Evolutionary conservation across 768 basidiomycete genomes (phyloP).

Genomic region (Ramaria sp.): DNA sequence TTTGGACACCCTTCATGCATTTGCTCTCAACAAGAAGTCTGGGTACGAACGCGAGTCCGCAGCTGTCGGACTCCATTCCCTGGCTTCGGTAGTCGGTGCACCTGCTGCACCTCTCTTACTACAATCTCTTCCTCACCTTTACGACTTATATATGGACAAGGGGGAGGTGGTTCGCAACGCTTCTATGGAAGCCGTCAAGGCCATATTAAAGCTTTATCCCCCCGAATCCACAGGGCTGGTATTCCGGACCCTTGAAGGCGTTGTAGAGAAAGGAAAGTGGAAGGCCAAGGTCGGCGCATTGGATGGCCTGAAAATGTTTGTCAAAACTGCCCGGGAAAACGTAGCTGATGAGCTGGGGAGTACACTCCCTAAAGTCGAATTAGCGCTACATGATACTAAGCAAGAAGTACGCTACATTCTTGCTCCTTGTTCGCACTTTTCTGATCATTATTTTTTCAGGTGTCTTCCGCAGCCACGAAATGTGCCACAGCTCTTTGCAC

Average conservation of each 20-base stretch:
- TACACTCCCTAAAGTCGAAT: slow-evolving; percentile 78
- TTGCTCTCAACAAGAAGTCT: slow-evolving; percentile 76
- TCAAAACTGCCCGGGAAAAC: slow-evolving; percentile 52
- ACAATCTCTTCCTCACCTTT: slow-evolving; percentile 63
- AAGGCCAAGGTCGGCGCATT: slow-evolving; percentile 87
- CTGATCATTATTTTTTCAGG: slow-evolving; percentile 31
- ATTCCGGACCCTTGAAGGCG: slow-evolving; percentile 57
- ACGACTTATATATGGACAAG: slow-evolving; percentile 87
- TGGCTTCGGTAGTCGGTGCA: slow-evolving; percentile 60
- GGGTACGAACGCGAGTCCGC: slow-evolving; percentile 85
- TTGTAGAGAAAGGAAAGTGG: slow-evolving; percentile 87
- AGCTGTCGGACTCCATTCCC: slow-evolving; percentile 68
- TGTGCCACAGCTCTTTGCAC: slow-evolving; percentile 82
- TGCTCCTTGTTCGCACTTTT: neutral
- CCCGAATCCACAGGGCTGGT: slow-evolving; percentile 67
- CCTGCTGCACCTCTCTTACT: slow-evolving; percentile 65
- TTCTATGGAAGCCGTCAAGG: slow-evolving; percentile 70
- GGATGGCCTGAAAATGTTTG: slow-evolving; percentile 73
- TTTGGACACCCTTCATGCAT: slow-evolving; percentile 51
- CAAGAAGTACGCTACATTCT: slow-evolving; percentile 51
- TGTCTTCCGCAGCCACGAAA: slow-evolving; percentile 78
- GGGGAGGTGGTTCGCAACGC: slow-evolving; percentile 83
- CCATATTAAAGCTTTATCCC: slow-evolving; percentile 75
- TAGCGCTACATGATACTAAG: slow-evolving; percentile 95
- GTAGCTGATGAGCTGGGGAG: slow-evolving; percentile 78